Base-by-base conservation (phyloP, 257 asterid species). In the Thymus mandschuricus region DNA sequence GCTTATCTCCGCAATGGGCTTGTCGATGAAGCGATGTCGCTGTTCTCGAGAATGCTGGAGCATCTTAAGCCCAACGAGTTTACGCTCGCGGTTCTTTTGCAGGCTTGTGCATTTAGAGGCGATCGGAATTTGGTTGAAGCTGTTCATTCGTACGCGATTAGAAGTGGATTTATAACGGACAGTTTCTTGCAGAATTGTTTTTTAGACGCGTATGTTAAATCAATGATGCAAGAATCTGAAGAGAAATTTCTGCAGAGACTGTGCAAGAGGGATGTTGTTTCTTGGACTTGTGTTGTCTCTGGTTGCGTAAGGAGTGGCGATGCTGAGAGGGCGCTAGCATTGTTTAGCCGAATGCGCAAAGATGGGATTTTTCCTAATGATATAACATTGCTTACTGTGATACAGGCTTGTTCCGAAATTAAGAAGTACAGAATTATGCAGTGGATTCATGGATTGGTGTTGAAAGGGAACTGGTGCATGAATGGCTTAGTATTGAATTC, bases 31-130 rank as follows among this genome's bases (percentile, higher is more conserved):
- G 52, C 86, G 8, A 15, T 80, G 29, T 33, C 21, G 3, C 50
- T 82, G 70, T 85, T 82, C 56, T 60, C 27, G 5, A 31, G 30
- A 34, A 80, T 80, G 89, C 30, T 82, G 75, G 82, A 75, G 59
- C n/a, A 8, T 76, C n/a, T 80, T 33, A 76, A 79, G 64, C 90
- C 90, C 64, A 85, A 85, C 50, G 89, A 85, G 75, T 80, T 75
- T 68, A 66, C 85, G 0, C 64, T 85, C 58, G 75, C 89, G 0
- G 87, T 76, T 57, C 63, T 80, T 60, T 55, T 82, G 56, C 84
- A 76, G 59, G 84, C 84, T 38, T 71, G 84, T 71, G 81, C 79
- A 1, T 61, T 54, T 46, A 85, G 41, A 68, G 76, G 80, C 55
- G 82, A 80, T 38, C 61, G 8, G 12, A 12, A 55, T 46, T 66